A percentile compares a stretch with the other conserved stretches of the same genome.
phyloP scores from a whole-genome alignment of 176 grass and related monocot genomes.

The Rhynchospora pubera region DNA sequence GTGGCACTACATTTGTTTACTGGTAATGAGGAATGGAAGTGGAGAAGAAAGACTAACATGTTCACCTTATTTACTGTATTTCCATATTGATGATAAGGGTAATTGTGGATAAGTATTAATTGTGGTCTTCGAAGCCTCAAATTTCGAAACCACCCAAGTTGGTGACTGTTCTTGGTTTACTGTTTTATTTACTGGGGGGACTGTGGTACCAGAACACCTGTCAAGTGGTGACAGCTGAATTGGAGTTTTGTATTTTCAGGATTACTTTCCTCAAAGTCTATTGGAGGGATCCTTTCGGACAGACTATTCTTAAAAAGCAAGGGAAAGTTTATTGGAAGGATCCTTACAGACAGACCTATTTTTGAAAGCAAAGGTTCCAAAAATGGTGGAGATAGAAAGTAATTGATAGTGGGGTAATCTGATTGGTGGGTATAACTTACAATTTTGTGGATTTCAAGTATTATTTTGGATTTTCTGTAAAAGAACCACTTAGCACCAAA shows the following conservation, averaged over 20 bases:
- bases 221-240: background rate
- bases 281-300: background rate
- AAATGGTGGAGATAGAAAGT: too few species aligned
- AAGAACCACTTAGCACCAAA: too few species aligned
- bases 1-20: background rate
- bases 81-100: background rate
- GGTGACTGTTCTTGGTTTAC: background rate
- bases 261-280: background rate
- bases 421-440: too few species aligned
- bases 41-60: background rate
- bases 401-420: too few species aligned
- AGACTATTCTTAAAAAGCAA: too few species aligned
- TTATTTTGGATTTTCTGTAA: too few species aligned
- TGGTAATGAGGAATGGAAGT: background rate
- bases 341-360: background rate
- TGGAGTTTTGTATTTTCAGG: background rate
- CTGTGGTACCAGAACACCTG: background rate
- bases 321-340: background rate
- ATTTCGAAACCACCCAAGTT: background rate
- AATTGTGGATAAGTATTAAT: background rate
- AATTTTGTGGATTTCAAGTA: too few species aligned
- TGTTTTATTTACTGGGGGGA: background rate
- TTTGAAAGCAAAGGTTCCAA: too few species aligned
- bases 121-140: background rate
- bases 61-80: background rate